Percentiles rank a stretch among this genome's conserved stretches.
Evolutionary conservation across 192 early-diverging fungal genomes (phyloP).

Genomic region (Chytriomyces sp.): DNA sequence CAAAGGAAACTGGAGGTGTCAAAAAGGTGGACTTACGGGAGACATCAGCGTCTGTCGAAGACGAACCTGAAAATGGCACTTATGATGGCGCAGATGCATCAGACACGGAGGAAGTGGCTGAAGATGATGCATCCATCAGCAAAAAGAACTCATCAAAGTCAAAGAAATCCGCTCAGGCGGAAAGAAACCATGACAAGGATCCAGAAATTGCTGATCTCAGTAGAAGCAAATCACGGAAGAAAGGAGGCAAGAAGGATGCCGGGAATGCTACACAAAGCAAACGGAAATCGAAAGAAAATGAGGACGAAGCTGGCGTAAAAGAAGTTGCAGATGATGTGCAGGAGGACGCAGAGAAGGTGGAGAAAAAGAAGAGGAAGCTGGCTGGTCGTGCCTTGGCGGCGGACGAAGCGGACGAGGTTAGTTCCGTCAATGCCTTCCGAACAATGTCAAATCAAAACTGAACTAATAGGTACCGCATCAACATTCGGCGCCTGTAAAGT

Average conservation of each 20-base stretch:
- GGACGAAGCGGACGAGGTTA: constrained; percentile 44
- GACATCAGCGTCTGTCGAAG: too few species aligned
- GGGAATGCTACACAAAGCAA: neutral
- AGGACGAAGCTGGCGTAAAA: neutral
- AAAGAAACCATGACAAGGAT: neutral
- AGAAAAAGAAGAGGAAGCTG: constrained; percentile 42
- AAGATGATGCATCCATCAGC: constrained; percentile 21
- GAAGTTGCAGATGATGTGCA: constrained; percentile 35
- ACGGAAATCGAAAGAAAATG: neutral
- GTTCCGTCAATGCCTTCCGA: neutral
- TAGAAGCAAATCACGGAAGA: too few species aligned
- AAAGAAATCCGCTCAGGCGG: neutral
- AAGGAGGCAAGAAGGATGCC: too few species aligned
- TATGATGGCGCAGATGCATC: neutral
- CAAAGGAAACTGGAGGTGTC: too few species aligned
- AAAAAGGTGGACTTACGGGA: too few species aligned
- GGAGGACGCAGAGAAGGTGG: constrained; percentile 26
- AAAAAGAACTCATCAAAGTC: neutral
- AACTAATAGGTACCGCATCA: neutral
- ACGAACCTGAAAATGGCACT: neutral
- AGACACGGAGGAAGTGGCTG: constrained; percentile 37
- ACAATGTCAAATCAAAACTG: neutral
- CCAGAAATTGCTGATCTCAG: neutral
- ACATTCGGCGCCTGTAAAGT: neutral
- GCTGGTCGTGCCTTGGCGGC: constrained; percentile 1